Base-by-base conservation (phyloP, 163 green algal genomes). In the Coccomyxa subellipsoidea region DNA sequence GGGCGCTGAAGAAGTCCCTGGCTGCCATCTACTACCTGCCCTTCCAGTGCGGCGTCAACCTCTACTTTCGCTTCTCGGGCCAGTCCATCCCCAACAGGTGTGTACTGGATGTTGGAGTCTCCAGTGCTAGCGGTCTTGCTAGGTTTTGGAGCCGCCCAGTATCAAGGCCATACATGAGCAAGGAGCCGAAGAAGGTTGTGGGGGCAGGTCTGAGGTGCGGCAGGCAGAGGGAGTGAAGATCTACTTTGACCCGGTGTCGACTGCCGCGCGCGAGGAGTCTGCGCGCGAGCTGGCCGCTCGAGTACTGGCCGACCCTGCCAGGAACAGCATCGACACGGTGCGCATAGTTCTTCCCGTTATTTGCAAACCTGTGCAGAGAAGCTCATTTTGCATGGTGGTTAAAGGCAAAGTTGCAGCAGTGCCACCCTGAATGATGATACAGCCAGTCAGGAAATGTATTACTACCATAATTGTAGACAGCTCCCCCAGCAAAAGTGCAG, bases 21-120 rank as follows among this genome's bases (percentile, higher is more conserved):
- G 80, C 80, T 29, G 80, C 70, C 72, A 80, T 84, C 34, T 84
- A 84, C 35, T 84, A 84, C 72, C 34, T 84, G 39, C 69, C 72
- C 12, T 80, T 75, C 70, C 40, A 79, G n/a, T 25, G 15, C 21
- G 77, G 69, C 69, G 53, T 83, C 4, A 54, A 69, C 4, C 72
- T 84, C 37, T 77, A 54, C 71, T 84, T 84, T 71, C 40, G 80
- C 23, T 84, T 84, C 34, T 80, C 71, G 0, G 80, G 80, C 15
- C 80, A 84, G 53, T 59, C 27, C 71, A 80, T 84, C 15, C 80
- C 80, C 47, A 84, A 84, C 47, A 59, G 79, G 78, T 77, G 78
- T n/a, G n/a, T 69, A n/a, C 21, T 21, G 18, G 18, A 69, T 18
- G 18, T 21, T n/a, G 18, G 54, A n/a, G 18, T 21, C 18, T 69